phyloP scores from a whole-genome alignment of 2,329 filamentous ascomycete genomes.

The Penicillium sumatraense region DNA sequence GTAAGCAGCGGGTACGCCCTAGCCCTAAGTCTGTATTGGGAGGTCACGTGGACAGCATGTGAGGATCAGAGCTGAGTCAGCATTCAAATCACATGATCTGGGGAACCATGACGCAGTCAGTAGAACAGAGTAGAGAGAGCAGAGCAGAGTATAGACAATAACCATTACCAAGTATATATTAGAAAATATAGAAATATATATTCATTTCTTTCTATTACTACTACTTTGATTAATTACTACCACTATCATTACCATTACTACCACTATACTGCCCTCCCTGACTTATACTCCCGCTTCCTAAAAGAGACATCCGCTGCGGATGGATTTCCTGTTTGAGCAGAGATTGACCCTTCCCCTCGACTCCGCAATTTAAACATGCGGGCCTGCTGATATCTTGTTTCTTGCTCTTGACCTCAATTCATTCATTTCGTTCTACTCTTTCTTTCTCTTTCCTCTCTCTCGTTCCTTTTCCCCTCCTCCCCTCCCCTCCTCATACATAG shows the following conservation, averaged over 20 bases:
- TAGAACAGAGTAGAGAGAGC: no score
- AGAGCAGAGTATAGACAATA: no score
- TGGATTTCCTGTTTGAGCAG: slow-evolving; percentile 20
- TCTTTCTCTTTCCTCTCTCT: neutral
- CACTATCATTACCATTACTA: no score
- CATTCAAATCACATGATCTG: no score
- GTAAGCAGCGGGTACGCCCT: slow-evolving; percentile 22
- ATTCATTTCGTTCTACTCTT: neutral
- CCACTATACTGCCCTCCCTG: neutral
- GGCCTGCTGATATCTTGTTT: slow-evolving; percentile 10
- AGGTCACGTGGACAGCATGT: slow-evolving; percentile 16
- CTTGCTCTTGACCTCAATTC: slow-evolving; percentile 2
- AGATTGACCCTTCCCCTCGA: slow-evolving; percentile 10
- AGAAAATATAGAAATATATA: no score
- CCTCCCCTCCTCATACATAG: neutral
- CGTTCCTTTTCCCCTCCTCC: neutral
- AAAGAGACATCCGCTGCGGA: slow-evolving; percentile 13
- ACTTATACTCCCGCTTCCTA: neutral
- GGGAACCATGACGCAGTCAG: no score
- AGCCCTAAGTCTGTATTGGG: slow-evolving; percentile 31
- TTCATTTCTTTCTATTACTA: no score
- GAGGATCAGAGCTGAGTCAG: no score
- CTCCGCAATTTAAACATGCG: slow-evolving; percentile 33
- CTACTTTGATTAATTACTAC: no score
- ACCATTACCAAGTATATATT: no score